phyloP scores from a whole-genome alignment of 179 eudicot genomes.

The Pouteria campechiana region DNA sequence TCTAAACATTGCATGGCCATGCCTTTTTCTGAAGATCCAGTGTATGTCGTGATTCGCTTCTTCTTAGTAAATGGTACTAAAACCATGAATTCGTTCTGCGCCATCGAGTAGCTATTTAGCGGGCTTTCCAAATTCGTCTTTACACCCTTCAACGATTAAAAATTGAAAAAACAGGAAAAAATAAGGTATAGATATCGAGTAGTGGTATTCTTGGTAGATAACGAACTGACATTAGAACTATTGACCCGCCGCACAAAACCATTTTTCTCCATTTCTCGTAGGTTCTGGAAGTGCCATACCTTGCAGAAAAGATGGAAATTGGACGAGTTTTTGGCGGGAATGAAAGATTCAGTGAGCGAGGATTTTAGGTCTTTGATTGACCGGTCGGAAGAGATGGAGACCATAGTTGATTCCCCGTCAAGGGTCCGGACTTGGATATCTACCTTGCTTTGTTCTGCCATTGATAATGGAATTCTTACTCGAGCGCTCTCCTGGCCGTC shows the following conservation, averaged over 20 bases:
- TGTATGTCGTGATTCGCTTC: conserved; percentile 17
- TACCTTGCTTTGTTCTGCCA: conserved; percentile 8
- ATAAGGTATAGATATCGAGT: not conserved
- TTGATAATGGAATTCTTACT: too few relatives aligned
- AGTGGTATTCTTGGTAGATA: too few relatives aligned
- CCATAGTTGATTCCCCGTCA: conserved; percentile 30
- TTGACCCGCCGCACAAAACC: too few relatives aligned
- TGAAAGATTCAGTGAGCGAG: conserved; percentile 21
- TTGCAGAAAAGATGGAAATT: conserved; percentile 51
- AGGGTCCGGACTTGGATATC: conserved; percentile 40
- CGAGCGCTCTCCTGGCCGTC: too few relatives aligned
- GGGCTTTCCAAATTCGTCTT: conserved; percentile 48
- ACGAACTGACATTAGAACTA: too few relatives aligned
- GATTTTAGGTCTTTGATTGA: conserved; percentile 36
- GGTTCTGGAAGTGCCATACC: conserved; percentile 11
- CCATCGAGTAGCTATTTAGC: conserved; percentile 36
- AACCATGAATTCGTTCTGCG: conserved; percentile 55
- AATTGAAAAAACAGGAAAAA: not conserved
- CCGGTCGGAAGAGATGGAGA: conserved; percentile 18
- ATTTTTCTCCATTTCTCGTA: not conserved
- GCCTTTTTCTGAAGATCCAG: conserved; percentile 17
- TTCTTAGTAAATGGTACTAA: conserved; percentile 69
- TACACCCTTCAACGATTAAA: conserved; percentile 32
- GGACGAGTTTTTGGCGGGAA: conserved; percentile 32
- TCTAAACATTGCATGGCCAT: conserved; percentile 7